Evolutionary conservation across 768 basidiomycete genomes (phyloP).

Genomic region (Nidularia pulvinata): DNA sequence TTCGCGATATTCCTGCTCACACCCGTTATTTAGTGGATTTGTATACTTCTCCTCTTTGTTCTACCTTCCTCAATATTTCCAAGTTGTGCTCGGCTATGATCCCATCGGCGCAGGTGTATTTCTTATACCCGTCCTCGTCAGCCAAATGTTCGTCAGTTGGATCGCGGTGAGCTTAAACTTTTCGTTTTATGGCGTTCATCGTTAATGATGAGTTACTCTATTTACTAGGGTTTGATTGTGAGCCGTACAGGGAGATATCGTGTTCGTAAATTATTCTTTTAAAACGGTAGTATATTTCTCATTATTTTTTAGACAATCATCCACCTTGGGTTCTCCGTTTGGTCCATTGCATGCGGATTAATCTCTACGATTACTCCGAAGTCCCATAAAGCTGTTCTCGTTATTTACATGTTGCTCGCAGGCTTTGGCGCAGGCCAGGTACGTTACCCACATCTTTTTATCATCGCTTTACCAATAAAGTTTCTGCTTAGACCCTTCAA

Average conservation of each 20-base stretch:
- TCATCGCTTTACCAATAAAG: slow-evolving; percentile 51
- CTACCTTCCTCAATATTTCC: slow-evolving; percentile 78
- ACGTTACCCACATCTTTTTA: slow-evolving; percentile 11
- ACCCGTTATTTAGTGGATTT: slow-evolving; percentile 39
- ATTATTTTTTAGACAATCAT: slow-evolving; percentile 47
- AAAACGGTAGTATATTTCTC: neutral
- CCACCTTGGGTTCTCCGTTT: slow-evolving; percentile 62
- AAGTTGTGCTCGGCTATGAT: slow-evolving; percentile 66
- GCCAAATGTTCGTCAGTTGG: slow-evolving; percentile 61
- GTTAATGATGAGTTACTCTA: neutral
- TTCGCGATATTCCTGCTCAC: too few relatives aligned
- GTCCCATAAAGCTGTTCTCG: slow-evolving; percentile 47
- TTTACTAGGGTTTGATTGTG: slow-evolving; percentile 54
- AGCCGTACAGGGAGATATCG: slow-evolving; percentile 66
- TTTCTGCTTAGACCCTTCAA: slow-evolving; percentile 44
- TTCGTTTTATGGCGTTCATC: neutral
- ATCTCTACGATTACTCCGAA: slow-evolving; percentile 28
- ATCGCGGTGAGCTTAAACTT: slow-evolving; percentile 34
- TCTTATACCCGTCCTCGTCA: slow-evolving; percentile 67
- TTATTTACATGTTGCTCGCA: slow-evolving; percentile 60
- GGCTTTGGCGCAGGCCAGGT: slow-evolving; percentile 64
- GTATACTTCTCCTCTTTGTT: slow-evolving; percentile 65
- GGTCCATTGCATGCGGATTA: slow-evolving; percentile 66
- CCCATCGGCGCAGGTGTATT: slow-evolving; percentile 61
- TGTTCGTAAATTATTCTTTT: slow-evolving; percentile 18